Percentiles rank a stretch among this genome's conserved stretches.
Evolutionary conservation across 805 yeast genomes (phyloP).

Genomic region (Yarrowia divulgata): DNA sequence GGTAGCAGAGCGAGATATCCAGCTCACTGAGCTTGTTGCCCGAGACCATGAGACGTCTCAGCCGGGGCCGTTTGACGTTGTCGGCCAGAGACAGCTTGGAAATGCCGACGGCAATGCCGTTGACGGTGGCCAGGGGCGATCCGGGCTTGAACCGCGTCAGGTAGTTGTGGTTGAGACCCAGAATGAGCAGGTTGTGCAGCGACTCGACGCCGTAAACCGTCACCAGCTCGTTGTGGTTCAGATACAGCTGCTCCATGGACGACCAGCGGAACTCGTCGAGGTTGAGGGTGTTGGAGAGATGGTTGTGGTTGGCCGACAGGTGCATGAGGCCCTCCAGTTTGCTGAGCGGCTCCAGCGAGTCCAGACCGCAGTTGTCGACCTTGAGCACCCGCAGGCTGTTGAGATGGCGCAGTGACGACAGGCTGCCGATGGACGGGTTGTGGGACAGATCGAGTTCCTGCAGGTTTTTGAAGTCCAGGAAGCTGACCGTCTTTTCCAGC

Average conservation of each 20-base stretch:
- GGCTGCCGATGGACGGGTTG: slow-evolving; percentile 51
- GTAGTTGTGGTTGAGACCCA: slow-evolving; percentile 53
- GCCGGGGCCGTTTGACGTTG: not conserved
- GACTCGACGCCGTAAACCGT: slow-evolving; percentile 46
- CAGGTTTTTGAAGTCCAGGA: slow-evolving; percentile 52
- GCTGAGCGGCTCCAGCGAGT: slow-evolving; percentile 52
- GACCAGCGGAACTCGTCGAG: slow-evolving; percentile 44
- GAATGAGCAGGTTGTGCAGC: slow-evolving; percentile 50
- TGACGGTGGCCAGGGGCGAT: slow-evolving; percentile 5
- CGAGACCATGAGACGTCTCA: slow-evolving; percentile 51
- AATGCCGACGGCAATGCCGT: slow-evolving; percentile 19
- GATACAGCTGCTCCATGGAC: slow-evolving; percentile 45
- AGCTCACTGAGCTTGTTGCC: slow-evolving; percentile 51
- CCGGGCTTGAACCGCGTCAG: slow-evolving; percentile 34
- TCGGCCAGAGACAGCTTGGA: not conserved
- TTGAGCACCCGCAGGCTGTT: slow-evolving; percentile 55
- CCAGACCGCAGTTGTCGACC: slow-evolving; percentile 54
- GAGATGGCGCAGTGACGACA: slow-evolving; percentile 52
- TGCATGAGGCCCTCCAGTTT: slow-evolving; percentile 49
- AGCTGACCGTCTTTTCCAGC: slow-evolving; percentile 56
- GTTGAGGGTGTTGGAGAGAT: slow-evolving; percentile 42
- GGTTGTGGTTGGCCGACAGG: slow-evolving; percentile 46
- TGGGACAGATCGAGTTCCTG: slow-evolving; percentile 54
- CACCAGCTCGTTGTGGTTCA: slow-evolving; percentile 45
- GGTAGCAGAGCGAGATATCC: slow-evolving; percentile 46